phyloP scores from a whole-genome alignment of 441 rosid species.

The Geranium incanum region DNA sequence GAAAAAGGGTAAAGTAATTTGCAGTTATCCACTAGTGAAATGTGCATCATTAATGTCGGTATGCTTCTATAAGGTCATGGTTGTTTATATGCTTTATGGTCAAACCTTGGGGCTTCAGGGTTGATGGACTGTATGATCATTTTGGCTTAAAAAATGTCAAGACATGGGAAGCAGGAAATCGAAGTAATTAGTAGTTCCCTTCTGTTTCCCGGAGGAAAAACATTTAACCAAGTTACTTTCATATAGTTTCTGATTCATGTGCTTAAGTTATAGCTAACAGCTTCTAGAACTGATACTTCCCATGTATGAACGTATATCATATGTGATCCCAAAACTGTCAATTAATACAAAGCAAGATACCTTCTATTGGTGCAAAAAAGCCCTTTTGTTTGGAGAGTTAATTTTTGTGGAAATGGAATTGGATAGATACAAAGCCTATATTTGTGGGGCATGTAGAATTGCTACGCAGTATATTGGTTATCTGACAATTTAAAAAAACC shows the following conservation, averaged over 20 bases:
- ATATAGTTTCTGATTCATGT: background rate
- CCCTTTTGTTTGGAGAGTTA: constrained; percentile 4
- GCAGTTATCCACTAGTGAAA: background rate
- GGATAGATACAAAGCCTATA: background rate
- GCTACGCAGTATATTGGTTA: background rate
- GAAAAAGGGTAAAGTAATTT: constrained; percentile 1
- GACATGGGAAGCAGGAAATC: too few species aligned
- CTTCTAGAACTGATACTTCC: background rate
- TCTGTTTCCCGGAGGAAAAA: too few species aligned
- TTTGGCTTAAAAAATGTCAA: too few species aligned
- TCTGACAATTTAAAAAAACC: background rate
- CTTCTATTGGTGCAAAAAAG: background rate
- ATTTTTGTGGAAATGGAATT: background rate
- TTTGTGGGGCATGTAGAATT: background rate
- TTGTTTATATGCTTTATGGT: background rate
- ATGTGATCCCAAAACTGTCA: background rate
- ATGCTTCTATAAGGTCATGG: background rate
- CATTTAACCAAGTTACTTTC: background rate
- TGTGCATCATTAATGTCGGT: background rate
- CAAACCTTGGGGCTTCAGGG: background rate
- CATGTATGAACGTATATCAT: background rate
- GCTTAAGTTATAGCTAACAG: background rate
- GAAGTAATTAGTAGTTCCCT: too few species aligned
- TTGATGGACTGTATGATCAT: background rate
- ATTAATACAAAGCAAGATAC: background rate